Evolutionary conservation across 2,329 filamentous ascomycete genomes (phyloP), one percentile per base, ranked within the genome.

Genomic region (Cercospora zeina): DNA sequence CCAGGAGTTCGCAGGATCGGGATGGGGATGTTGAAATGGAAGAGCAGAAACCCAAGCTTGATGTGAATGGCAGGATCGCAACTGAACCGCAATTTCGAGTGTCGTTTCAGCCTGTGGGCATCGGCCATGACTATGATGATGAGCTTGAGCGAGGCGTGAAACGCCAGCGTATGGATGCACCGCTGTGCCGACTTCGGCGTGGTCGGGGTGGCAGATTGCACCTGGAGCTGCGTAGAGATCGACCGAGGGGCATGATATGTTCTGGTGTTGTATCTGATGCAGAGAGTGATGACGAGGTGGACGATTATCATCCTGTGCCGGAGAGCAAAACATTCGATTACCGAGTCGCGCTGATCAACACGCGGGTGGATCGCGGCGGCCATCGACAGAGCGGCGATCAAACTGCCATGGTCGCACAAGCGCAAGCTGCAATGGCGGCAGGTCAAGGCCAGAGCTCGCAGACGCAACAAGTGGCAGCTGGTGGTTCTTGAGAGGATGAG

Each of bases 141-240:
- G 56, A 64, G 19, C 56, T 55, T 47, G 61, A 58, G 64, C 58
- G 51, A 42, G 66, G 62, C 58, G 64, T 63, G 27, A 68, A 63
- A 59, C 67, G 61, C 51, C 63, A 54, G 58, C 64, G 58, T 42
- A 58, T 51, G 50, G 55, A 47, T 30, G 59, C 77, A 31, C 88
- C 89, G 59, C 87, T 88, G 14, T 97, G 90, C 80, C 87, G 93
- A 68, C 87, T 92, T 66, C 88, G 95, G 62, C 87, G 92, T 59
- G 93, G 93, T 58, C 89, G 93, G 69, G 83, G 93, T 65, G 91
- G 92, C 66, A 87, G 93, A 39, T 76, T 96, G 68, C 91, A 92
- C 84, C 91, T 97, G 68, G 95, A 97, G 77, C 88, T 69, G 62
- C 67, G 71, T 33, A 71, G 71, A 54, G 65, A 69, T 13, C 64